phyloP scores from a whole-genome alignment of 768 basidiomycete species.

The Cystobasidium onofrii region DNA sequence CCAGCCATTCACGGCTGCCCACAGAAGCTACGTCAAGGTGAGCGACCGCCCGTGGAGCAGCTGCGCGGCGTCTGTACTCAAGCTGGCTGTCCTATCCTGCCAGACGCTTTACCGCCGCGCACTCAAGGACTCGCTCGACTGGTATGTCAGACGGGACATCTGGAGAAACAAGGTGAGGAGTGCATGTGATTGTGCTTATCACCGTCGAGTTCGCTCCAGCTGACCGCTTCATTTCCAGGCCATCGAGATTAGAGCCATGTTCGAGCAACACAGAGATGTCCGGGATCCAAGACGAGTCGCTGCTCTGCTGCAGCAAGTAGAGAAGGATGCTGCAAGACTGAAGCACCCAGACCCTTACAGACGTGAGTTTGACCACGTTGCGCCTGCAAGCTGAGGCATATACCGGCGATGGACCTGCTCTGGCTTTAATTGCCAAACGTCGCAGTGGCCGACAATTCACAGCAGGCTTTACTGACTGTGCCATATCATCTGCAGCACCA shows the following conservation, averaged over 20 bases:
- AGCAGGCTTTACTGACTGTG: too few relatives aligned
- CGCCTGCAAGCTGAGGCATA: too few relatives aligned
- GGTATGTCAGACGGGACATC: slow-evolving; percentile 68
- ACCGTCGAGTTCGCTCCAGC: too few relatives aligned
- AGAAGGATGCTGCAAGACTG: slow-evolving; percentile 34
- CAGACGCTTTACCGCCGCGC: slow-evolving; percentile 84
- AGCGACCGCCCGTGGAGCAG: background rate
- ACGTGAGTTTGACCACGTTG: slow-evolving; percentile 54
- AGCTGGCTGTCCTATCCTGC: background rate
- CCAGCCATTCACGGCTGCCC: slow-evolving; percentile 26
- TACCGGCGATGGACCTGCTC: too few relatives aligned
- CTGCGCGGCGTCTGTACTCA: too few relatives aligned
- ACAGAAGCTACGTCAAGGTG: slow-evolving; percentile 25
- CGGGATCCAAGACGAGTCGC: slow-evolving; percentile 37
- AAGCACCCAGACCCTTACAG: slow-evolving; percentile 89
- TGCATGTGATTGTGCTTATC: too few relatives aligned
- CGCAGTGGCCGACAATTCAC: too few relatives aligned
- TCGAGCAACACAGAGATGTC: slow-evolving; percentile 79
- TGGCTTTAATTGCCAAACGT: too few relatives aligned
- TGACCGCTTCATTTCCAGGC: slow-evolving; percentile 48
- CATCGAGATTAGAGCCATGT: slow-evolving; percentile 77
- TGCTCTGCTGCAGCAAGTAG: slow-evolving; percentile 38
- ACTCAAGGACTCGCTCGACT: slow-evolving; percentile 78
- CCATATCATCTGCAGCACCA: slow-evolving; percentile 54
- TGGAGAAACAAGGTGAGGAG: slow-evolving; percentile 59